Evolutionary conservation across 2,329 filamentous ascomycete genomes (phyloP).

Genomic region (Penicillium rolfsii): DNA sequence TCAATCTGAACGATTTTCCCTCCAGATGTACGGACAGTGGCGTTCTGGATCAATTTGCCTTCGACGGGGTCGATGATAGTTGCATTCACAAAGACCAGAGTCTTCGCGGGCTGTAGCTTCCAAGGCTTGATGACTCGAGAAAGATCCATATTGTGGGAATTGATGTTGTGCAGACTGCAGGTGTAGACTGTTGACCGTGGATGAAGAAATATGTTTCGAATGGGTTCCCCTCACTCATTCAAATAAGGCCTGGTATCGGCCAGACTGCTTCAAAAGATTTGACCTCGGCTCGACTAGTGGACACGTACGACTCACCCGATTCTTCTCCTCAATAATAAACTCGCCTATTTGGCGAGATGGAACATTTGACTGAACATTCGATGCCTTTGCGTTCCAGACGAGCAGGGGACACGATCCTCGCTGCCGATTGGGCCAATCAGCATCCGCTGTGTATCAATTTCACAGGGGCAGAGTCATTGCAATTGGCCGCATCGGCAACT

Average conservation of each 20-base stretch:
- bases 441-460: background rate
- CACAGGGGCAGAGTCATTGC: background rate
- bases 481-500: conserved; percentile 16
- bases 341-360: background rate
- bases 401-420: background rate
- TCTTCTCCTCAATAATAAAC: background rate
- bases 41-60: conserved; percentile 20
- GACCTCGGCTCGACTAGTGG: background rate
- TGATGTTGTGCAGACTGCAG: background rate
- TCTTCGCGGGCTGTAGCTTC: conserved; percentile 19
- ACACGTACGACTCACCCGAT: background rate
- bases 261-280: background rate
- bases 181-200: background rate
- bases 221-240: background rate
- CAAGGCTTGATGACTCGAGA: conserved; percentile 25
- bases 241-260: background rate
- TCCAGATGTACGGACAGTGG: conserved; percentile 21
- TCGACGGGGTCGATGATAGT: conserved; percentile 26
- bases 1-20: conserved; percentile 20
- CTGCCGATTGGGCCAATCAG: conserved; percentile 13
- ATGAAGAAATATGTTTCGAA: background rate
- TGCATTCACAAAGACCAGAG: conserved; percentile 19
- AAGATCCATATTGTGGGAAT: conserved; percentile 15
- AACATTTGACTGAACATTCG: background rate
- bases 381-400: background rate